Base-by-base conservation (phyloP, 140 eudicot genomes). In the Bidens hawaiensis region DNA sequence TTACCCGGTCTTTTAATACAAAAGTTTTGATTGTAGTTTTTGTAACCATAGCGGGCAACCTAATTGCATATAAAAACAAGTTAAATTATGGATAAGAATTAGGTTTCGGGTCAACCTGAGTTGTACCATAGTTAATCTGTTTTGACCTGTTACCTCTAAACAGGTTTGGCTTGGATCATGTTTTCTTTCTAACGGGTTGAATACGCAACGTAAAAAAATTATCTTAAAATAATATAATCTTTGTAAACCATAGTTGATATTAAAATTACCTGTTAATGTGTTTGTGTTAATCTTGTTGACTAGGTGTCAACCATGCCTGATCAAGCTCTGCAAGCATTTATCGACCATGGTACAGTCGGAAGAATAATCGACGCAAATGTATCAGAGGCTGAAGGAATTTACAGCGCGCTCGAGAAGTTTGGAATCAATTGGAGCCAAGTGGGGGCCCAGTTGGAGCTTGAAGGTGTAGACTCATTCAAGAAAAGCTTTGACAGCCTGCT, bases 281-380 rank as follows among this genome's bases (percentile, higher is more conserved):
- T n/a, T n/a, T 49, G 47, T 57, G 45, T 45, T 3, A 30, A 58
- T 57, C 47, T 75, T 57, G 5, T 68, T 28, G 18, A 14, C 26
- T 65, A 93, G 99, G 99, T 93, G 57, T 93, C 99, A 60, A 93
- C 99, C 52, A 93, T 93, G 99, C 99, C 99, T 6, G 99, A 93
- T 71, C 93, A 85, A 70, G 99, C 99, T 74, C 93, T 93, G 47
- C 82, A 64, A 83, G 99, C 99, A 14, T 93, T 88, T 51, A 68
- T 88, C 26, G 99, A 88, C 79, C 99, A 93, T 41, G 99, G 99
- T 14, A 48, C 79, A 1, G 96, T 93, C 57, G 85, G 80, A 62
- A 85, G 99, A 78, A 93, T 95, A 16, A 93, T 93, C n/a, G 99
- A 93, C 43, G 22, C 87, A 11, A 93, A 93, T 60, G 86, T 93